Evolutionary conservation across 2,329 filamentous ascomycete species (phyloP), one percentile per base, ranked within the genome.

Genomic region (Basipetospora chlamydospora): DNA sequence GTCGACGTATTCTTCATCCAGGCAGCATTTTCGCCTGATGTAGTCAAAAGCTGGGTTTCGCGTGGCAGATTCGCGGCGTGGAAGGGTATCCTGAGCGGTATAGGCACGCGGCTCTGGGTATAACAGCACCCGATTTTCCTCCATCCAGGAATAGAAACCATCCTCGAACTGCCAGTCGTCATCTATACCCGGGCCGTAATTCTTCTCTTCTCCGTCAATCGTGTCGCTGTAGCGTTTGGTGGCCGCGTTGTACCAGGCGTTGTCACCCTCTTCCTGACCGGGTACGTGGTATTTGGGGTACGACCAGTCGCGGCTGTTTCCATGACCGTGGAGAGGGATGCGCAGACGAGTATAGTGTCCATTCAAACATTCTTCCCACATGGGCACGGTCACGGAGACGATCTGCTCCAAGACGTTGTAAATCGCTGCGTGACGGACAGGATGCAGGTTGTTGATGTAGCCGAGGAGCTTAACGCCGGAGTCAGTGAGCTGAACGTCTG

Each of bases 401-500:
- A 66, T 49, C 17, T 54, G 41, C 36, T 66, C 61, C 9, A 67
- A 47, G 3, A 61, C 44, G 1, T 39, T 40, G 37, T 67, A 68
- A 1, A 67, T 47, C 3, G 38, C 42, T 7, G 44, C 42, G 31
- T 67, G 53, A 3, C 54, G 35, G 1, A 40, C 18, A 0, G 67
- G 67, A 41, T 71, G 65, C 1, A 70, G 46, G 42, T 70, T 70
- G 47, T 71, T 71, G 48, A 70, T 59, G 44, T 72, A 71, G 43
- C 62, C 67, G 3, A 54, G 53, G 18, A 72, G 62, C 12, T 48
- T 56, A 9, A 57, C 52, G 3, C 50, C 52, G 7, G 56, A 48
- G 2, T 52, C 36, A 1, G 36, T 47, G 29, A 68, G 50, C n/a
- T 55, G 46, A 12, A 73, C 54, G 4, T 68, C 60, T 33, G 60